Evolutionary conservation across 148 eudicot species (phyloP).

Genomic region (Spergularia bocconei): DNA sequence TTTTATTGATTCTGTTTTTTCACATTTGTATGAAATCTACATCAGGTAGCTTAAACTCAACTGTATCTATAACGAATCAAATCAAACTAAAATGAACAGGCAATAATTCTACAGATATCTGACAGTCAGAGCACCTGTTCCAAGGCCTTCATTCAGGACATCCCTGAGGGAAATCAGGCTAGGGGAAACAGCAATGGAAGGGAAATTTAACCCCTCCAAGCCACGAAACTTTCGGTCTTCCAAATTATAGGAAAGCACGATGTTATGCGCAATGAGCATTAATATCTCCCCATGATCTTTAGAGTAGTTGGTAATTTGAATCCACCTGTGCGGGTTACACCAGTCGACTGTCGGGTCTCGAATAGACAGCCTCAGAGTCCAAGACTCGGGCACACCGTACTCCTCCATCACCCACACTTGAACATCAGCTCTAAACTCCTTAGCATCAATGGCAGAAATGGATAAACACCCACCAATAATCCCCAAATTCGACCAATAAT

Average conservation of each 20-base stretch:
- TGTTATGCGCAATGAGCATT: constrained; percentile 24
- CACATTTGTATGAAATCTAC: too few relatives aligned
- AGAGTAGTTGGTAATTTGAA: constrained; percentile 29
- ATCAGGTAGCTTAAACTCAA: too few relatives aligned
- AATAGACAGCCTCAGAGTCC: constrained; percentile 34
- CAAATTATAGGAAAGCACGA: constrained; percentile 27
- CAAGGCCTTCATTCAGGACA: constrained; percentile 16
- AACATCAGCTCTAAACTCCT: constrained; percentile 25
- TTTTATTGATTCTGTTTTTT: neutral
- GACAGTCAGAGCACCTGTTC: constrained; percentile 14
- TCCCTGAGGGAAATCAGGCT: constrained; percentile 32
- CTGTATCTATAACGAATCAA: neutral
- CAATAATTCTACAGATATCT: constrained; percentile 12
- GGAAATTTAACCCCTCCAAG: constrained; percentile 6
- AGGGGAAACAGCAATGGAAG: constrained; percentile 32
- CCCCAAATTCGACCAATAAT: constrained; percentile 37
- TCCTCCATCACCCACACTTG: constrained; percentile 48
- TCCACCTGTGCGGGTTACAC: constrained; percentile 44
- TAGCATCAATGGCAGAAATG: constrained; percentile 34
- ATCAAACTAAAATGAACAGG: neutral
- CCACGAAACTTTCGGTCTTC: constrained; percentile 9
- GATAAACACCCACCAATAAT: constrained; percentile 32
- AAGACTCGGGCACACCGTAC: constrained; percentile 36
- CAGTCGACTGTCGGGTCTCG: constrained; percentile 37
- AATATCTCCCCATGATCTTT: constrained; percentile 22